Evolutionary conservation across 2,329 filamentous ascomycete genomes (phyloP).

Genomic region (Colletotrichum ledebouriae): DNA sequence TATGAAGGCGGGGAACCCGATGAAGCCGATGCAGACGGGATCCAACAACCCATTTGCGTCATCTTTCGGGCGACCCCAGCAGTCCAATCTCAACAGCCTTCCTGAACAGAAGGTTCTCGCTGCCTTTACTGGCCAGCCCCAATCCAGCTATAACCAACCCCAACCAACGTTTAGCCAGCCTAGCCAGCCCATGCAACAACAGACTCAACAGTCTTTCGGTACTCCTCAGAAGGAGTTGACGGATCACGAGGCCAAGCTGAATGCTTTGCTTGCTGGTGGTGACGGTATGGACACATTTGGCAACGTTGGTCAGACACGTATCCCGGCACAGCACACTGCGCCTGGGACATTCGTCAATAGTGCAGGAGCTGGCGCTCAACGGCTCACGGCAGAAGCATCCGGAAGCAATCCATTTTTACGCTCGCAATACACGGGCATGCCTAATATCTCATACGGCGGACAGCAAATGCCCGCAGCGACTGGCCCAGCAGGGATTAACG

Average conservation of each 20-base stretch:
- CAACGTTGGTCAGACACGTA: slow-evolving; percentile 95
- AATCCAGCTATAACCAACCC: slow-evolving; percentile 54
- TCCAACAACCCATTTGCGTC: slow-evolving; percentile 98
- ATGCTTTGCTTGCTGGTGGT: slow-evolving; percentile 85
- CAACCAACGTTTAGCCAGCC: slow-evolving; percentile 54
- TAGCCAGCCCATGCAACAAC: slow-evolving; percentile 49
- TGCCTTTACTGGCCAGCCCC: slow-evolving; percentile 56
- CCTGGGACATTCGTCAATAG: slow-evolving; percentile 98
- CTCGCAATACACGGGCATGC: slow-evolving; percentile 85
- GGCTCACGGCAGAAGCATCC: slow-evolving; percentile 77
- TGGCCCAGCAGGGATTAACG: slow-evolving; percentile 68
- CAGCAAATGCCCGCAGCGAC: slow-evolving; percentile 66
- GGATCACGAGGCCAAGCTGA: slow-evolving; percentile 81
- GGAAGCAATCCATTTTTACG: slow-evolving; percentile 92
- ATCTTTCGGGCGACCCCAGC: slow-evolving; percentile 74
- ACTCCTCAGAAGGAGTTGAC: slow-evolving; percentile 67
- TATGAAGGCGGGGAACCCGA: slow-evolving; percentile 67
- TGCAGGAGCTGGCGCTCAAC: slow-evolving; percentile 83
- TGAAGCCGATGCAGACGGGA: slow-evolving; percentile 89
- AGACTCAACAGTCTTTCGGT: slow-evolving; percentile 26
- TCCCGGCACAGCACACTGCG: slow-evolving; percentile 95
- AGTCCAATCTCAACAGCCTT: slow-evolving; percentile 74
- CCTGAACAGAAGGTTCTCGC: slow-evolving; percentile 86
- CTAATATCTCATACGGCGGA: slow-evolving; percentile 67
- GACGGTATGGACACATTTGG: slow-evolving; percentile 98